phyloP scores from a whole-genome alignment of 441 rosid genomes.

The Sinapis alba region DNA sequence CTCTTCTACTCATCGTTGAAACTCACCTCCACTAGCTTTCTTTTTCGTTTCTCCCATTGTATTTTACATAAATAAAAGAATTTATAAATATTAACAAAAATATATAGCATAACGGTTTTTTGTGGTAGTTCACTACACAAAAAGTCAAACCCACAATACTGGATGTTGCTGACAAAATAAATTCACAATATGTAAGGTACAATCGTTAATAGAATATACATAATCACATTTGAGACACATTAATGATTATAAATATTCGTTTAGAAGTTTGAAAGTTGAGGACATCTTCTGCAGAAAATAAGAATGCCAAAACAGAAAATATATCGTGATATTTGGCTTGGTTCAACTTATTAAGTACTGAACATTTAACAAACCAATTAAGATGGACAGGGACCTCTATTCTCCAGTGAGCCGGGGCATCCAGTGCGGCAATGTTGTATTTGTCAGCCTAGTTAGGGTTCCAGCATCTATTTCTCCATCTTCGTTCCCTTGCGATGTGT shows the following conservation, averaged over 20 bases:
- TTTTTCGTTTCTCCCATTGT: too few species aligned
- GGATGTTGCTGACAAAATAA: neutral
- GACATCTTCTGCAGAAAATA: neutral
- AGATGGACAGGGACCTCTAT: neutral
- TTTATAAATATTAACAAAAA: neutral
- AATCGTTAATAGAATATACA: constrained; percentile 9
- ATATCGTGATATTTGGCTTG: neutral
- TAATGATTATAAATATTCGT: neutral
- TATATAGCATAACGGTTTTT: neutral
- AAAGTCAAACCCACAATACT: neutral
- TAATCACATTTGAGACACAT: neutral
- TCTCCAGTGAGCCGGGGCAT: constrained; percentile 25
- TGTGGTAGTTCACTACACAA: neutral
- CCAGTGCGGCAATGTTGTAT: constrained; percentile 37
- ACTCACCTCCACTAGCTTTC: too few species aligned
- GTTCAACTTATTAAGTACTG: constrained; percentile 5
- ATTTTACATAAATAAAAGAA: too few species aligned
- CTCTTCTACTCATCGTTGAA: neutral
- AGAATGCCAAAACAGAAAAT: neutral
- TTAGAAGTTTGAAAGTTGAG: neutral
- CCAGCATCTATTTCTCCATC: constrained; percentile 1
- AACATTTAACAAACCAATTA: constrained; percentile 15
- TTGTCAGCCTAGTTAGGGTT: constrained; percentile 10
- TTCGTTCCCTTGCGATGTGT: constrained; percentile 6
- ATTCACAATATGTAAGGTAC: neutral